Base-by-base conservation (phyloP, 2,329 filamentous ascomycete species). In the Neonectria hederae region DNA sequence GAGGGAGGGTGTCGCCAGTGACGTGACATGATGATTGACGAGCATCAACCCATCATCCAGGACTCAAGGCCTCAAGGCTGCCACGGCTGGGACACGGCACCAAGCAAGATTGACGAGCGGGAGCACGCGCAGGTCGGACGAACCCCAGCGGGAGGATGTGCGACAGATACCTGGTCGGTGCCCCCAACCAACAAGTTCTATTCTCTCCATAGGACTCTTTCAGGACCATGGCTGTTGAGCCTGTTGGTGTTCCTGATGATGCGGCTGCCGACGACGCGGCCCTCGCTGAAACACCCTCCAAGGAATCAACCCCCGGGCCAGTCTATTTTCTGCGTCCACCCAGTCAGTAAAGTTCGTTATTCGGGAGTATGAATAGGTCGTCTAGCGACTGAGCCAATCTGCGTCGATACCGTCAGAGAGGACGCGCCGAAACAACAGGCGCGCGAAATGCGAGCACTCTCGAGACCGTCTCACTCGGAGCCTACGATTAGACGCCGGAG, bases 191-290 rank as follows among this genome's bases (percentile, higher is more conserved):
- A 51, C 57, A 55, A 8, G 7, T 30, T 60, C 10, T 40, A 59
- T 54, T 66, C 60, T 66, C 8, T 10, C n/a, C n/a, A 40, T 19
- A 68, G 66, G 62, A 65, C 69, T 71, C 38, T 59, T 54, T 62
- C 42, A 49, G 42, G 32, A 42, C 54, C 5, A 9, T 56, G 32
- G 14, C 26, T 59, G 57, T 54, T 65, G 58, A 26, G n/a, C n/a
- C n/a, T n/a, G n/a, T n/a, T 54, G 13, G 14, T 62, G 54, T 43
- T 61, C 57, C 32, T 52, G 26, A 30, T 26, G 56, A 60, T 60
- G 57, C 42, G 69, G 70, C 43, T 61, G 53, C 53, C 40, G 42
- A 63, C 60, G 60, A 63, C 56, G 70, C 69, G 70, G 60, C 70
- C 69, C 43, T 9, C 38, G 49, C 65, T 73, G 70, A 72, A 73